A percentile compares a stretch with the other conserved stretches of the same genome.
These are phyloP conservation scores for Tephrocybe sp. DNA, from an alignment of 768 basidiomycete species.

Conservation along the genomic window DNA sequence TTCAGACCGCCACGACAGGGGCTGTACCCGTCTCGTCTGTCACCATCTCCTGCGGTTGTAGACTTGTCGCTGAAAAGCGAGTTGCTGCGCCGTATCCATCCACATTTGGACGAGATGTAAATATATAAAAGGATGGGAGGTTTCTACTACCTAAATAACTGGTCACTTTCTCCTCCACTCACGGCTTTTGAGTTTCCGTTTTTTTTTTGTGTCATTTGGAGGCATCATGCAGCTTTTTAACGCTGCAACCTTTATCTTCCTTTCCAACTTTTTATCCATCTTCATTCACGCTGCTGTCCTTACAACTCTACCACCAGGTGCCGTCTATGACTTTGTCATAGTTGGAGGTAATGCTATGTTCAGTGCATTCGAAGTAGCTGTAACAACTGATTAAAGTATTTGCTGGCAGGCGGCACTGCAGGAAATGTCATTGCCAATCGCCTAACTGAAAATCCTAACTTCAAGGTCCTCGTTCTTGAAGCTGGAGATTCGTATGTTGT, in stretches of 20 bases:
- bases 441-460: conserved; percentile 37
- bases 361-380: not conserved
- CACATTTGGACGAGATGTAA: not conserved
- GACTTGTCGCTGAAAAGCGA: not conserved
- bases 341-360: conserved; percentile 18
- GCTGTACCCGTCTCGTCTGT: not conserved
- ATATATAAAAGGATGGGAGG: not conserved
- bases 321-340: conserved; percentile 23
- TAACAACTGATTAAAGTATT: not conserved
- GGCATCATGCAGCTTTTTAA: conserved; percentile 7
- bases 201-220: not conserved
- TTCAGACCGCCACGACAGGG: not conserved
- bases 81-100: not conserved
- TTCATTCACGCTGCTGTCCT: conserved; percentile 5
- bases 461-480: conserved; percentile 42
- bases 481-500: conserved; percentile 27
- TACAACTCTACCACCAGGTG: conserved; percentile 1
- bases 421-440: conserved; percentile 21
- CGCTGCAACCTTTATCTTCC: not conserved
- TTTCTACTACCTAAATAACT: not conserved
- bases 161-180: not conserved
- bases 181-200: not conserved
- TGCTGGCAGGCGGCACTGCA: conserved; percentile 15
- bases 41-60: not conserved
- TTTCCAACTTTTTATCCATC: not conserved